phyloP scores from a whole-genome alignment of 2,329 filamentous ascomycete species.

The Venturiaceae sp. region DNA sequence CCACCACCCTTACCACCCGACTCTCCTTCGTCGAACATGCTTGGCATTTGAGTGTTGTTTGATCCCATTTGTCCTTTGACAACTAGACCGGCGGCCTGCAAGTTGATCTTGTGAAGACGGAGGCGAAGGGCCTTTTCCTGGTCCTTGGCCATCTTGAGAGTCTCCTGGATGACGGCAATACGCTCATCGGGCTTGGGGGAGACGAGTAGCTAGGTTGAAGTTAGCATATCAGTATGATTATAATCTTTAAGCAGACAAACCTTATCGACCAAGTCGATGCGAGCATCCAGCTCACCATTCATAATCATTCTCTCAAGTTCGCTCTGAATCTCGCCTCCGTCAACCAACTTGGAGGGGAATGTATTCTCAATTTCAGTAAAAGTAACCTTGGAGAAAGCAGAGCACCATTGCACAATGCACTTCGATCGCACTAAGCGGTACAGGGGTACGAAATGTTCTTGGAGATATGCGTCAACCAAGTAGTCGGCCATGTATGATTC shows the following conservation, averaged over 20 bases:
- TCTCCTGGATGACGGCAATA: conserved; percentile 57
- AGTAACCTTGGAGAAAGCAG: conserved; percentile 81
- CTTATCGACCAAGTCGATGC: conserved; percentile 75
- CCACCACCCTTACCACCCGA: neutral
- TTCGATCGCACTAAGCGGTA: conserved; percentile 74
- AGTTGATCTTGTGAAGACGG: conserved; percentile 67
- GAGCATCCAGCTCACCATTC: conserved; percentile 59
- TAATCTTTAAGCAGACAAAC: conserved; percentile 36
- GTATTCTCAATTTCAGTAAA: conserved; percentile 67
- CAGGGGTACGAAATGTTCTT: conserved; percentile 59
- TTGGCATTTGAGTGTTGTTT: neutral
- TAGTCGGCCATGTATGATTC: conserved; percentile 78
- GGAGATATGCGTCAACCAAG: conserved; percentile 79
- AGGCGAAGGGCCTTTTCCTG: conserved; percentile 70
- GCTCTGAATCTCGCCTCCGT: conserved; percentile 46
- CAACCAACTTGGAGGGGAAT: conserved; percentile 45
- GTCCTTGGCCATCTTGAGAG: conserved; percentile 51
- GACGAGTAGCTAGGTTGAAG: conserved; percentile 59
- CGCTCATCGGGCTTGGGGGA: conserved; percentile 60
- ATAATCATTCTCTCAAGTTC: conserved; percentile 77
- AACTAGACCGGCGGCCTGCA: conserved; percentile 66
- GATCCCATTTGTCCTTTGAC: conserved; percentile 27
- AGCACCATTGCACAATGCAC: conserved; percentile 86
- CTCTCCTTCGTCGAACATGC: neutral
- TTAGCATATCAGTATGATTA: no score